A percentile compares a stretch with the other conserved stretches of the same genome.
phyloP scores from a whole-genome alignment of 2,329 filamentous ascomycete genomes.

The Aschersonia sp. region DNA sequence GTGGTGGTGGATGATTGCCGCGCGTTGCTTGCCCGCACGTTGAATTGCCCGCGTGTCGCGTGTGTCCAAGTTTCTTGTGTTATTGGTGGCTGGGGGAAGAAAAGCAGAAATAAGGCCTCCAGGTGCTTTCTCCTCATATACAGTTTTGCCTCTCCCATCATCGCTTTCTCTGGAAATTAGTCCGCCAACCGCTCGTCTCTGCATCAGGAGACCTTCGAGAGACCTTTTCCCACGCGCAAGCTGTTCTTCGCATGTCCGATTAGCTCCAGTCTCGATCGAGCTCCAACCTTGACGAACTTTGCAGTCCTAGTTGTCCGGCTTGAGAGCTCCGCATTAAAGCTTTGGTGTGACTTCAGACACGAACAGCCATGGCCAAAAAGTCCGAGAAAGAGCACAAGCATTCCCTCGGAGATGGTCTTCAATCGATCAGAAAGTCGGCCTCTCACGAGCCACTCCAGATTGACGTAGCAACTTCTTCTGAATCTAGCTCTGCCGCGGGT shows the following conservation, averaged over 20 bases:
- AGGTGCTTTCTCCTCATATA: neutral
- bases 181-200: no score
- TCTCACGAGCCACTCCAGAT: constrained; percentile 7
- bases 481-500: neutral
- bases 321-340: neutral
- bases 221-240: no score
- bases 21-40: neutral
- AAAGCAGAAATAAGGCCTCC: no score
- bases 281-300: neutral
- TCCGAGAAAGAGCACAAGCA: neutral
- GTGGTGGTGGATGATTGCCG: neutral
- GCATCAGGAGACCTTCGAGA: no score
- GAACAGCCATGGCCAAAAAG: neutral
- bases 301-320: neutral
- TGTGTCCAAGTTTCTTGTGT: no score
- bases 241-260: no score
- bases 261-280: no score
- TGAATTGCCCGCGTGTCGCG: no score
- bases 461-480: constrained; percentile 2
- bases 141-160: neutral
- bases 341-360: neutral
- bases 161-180: neutral
- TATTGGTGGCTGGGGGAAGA: no score
- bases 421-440: constrained; percentile 4
- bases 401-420: constrained; percentile 2